These are phyloP conservation scores for Russula vinacea DNA, from an alignment of 768 basidiomycete species.

Conservation along the genomic window DNA sequence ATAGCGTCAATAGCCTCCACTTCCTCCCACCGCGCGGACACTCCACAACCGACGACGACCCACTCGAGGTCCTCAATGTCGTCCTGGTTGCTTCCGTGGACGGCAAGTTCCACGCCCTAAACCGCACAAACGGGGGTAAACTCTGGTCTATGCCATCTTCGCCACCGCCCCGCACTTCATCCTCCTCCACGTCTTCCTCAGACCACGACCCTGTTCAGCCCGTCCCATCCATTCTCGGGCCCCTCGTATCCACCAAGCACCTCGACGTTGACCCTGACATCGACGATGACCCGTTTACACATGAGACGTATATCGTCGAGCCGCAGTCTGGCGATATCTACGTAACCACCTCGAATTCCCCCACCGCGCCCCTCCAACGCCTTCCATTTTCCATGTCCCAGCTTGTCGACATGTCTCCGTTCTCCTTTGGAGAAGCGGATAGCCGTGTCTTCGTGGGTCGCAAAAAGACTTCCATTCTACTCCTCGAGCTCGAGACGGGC, in stretches of 20 bases:
- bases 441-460: slow-evolving; percentile 80
- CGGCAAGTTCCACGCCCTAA: slow-evolving; percentile 91
- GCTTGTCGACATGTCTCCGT: slow-evolving; percentile 82
- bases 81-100: slow-evolving; percentile 92
- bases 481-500: slow-evolving; percentile 77
- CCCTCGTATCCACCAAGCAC: slow-evolving; percentile 73
- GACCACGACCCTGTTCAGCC: slow-evolving; percentile 23
- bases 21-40: slow-evolving; percentile 27
- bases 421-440: slow-evolving; percentile 71
- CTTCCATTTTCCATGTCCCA: slow-evolving; percentile 91
- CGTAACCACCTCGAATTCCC: slow-evolving; percentile 57
- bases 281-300: slow-evolving; percentile 48
- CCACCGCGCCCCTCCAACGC: slow-evolving; percentile 69
- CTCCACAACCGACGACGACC: slow-evolving; percentile 33
- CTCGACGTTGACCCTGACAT: slow-evolving; percentile 54
- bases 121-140: slow-evolving; percentile 74
- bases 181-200: slow-evolving; percentile 34
- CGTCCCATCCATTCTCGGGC: slow-evolving; percentile 54
- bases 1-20: slow-evolving; percentile 18
- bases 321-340: slow-evolving; percentile 94
- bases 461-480: slow-evolving; percentile 80
- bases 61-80: slow-evolving; percentile 70
- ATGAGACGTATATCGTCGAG: slow-evolving; percentile 89
- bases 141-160: slow-evolving; percentile 87
- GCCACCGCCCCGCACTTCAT: slow-evolving; percentile 37